Evolutionary conservation across 108 stramenopile genomes (phyloP).

Genomic region (Seminavis robusta): DNA sequence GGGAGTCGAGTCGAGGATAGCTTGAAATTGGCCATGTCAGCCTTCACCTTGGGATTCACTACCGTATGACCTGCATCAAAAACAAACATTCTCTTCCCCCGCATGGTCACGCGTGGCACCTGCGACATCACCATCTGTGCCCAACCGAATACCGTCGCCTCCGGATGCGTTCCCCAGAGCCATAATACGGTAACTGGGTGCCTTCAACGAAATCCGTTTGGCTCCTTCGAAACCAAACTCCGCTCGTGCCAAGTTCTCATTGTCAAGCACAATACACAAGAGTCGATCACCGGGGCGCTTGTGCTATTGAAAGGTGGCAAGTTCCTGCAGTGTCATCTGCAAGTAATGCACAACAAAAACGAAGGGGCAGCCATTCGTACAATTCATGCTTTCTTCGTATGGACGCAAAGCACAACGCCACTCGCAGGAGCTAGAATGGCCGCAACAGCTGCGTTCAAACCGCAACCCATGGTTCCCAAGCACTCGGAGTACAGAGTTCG

Average conservation of each 20-base stretch:
- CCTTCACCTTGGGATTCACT: conserved; percentile 20
- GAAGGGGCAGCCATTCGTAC: conserved; percentile 30
- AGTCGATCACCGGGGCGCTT: conserved; percentile 14
- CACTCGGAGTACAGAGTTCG: conserved; percentile 43
- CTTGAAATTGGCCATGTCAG: conserved; percentile 30
- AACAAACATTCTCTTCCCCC: not conserved
- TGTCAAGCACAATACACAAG: conserved; percentile 23
- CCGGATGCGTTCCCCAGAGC: conserved; percentile 21
- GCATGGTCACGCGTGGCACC: not conserved
- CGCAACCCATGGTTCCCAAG: conserved; percentile 51
- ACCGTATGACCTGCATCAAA: conserved; percentile 12
- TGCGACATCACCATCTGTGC: not conserved
- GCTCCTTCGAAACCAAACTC: conserved; percentile 19
- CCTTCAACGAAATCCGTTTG: conserved; percentile 8
- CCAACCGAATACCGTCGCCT: conserved; percentile 16
- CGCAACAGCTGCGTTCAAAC: conserved; percentile 33
- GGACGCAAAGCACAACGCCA: conserved; percentile 33
- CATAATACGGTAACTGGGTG: conserved; percentile 22
- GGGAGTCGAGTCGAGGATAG: no score
- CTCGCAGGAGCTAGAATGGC: conserved; percentile 15
- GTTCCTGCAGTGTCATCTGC: conserved; percentile 11
- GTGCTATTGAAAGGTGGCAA: conserved; percentile 22
- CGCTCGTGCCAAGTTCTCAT: conserved; percentile 18
- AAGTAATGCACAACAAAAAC: not conserved
- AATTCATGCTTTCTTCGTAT: no score